These are phyloP conservation scores for Aspergillus sp. DNA, from an alignment of 2,329 filamentous ascomycete species.

Conservation along the genomic window DNA sequence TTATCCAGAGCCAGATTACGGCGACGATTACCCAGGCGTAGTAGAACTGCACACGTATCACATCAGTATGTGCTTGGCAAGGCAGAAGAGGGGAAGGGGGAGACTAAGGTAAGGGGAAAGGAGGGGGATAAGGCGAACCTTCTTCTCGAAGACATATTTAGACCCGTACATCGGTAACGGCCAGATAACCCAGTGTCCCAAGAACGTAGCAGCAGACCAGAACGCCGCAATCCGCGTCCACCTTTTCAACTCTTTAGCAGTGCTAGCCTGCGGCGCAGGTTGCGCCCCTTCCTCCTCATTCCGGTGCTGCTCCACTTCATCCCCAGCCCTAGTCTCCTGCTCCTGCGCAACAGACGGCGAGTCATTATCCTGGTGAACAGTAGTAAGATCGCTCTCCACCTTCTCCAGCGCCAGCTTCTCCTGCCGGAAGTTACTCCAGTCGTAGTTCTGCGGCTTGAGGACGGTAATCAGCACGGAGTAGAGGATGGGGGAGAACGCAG, in stretches of 20 bases:
- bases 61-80: not conserved
- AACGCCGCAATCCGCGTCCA: conserved; percentile 43
- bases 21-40: conserved; percentile 46
- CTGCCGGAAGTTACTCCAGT: conserved; percentile 34
- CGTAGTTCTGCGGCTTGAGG: conserved; percentile 37
- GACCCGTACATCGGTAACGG: conserved; percentile 51
- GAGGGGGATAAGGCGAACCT: conserved; percentile 17
- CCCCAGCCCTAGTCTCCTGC: not conserved
- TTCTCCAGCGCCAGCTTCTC: conserved; percentile 24
- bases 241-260: conserved; percentile 34
- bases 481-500: conserved; percentile 47
- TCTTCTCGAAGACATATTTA: conserved; percentile 44
- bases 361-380: conserved; percentile 4
- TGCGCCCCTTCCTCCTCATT: not conserved
- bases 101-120: too few species aligned
- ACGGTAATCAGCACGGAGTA: conserved; percentile 46
- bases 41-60: conserved; percentile 34
- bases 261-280: too few species aligned
- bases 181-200: conserved; percentile 51
- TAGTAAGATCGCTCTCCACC: conserved; percentile 18
- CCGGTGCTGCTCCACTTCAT: too few species aligned
- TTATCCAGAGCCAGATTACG: conserved; percentile 50
- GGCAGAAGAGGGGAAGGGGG: too few species aligned
- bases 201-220: conserved; percentile 46
- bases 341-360: not conserved